Evolutionary conservation across 805 yeast genomes (phyloP), one percentile per base, ranked within the genome.

Genomic region (Candida manassasensis): DNA sequence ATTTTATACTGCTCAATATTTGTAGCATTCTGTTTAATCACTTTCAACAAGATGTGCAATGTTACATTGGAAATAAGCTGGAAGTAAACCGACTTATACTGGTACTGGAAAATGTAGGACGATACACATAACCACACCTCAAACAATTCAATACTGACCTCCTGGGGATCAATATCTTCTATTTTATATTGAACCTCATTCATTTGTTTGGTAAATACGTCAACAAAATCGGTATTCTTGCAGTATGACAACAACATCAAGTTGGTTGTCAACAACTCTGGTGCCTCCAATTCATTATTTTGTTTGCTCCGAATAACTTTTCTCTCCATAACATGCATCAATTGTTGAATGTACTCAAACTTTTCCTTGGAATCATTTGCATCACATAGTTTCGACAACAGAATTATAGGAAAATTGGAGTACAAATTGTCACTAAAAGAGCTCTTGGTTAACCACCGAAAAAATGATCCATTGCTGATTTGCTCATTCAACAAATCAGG

Each of bases 101-200:
- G 71, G 39, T 64, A 63, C 31, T 61, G 68, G 37, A 55, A 57
- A 17, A 58, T 50, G 35, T 63, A 67, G 0, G 72, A 66, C 16
- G 59, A 41, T 11, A 62, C 47, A 32, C 66, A 55, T n/a, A 67
- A 44, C 64, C 68, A 61, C 17, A 60, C 35, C 16, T 57, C 63
- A 13, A 49, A 42, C 7, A 43, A 39, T 42, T 51, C 54, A 16
- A 52, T 35, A 6, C 29, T 25, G 7, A 14, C 37, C 19, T 46
- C 46, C 12, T 49, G 38, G 3, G 36, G 31, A 7, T 40, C 40
- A 11, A 41, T 19, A 27, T 43, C 49, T 29, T 49, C 53, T 16
- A 44, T 45, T 26, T 37, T 42, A 14, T 29, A 28, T 8, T 27
- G 29, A 6, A 37, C 29, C 16, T 31, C 35, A 29, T 45, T 24